Evolutionary conservation across 768 basidiomycete species (phyloP).

Genomic region (Podaxis mareebaensis): DNA sequence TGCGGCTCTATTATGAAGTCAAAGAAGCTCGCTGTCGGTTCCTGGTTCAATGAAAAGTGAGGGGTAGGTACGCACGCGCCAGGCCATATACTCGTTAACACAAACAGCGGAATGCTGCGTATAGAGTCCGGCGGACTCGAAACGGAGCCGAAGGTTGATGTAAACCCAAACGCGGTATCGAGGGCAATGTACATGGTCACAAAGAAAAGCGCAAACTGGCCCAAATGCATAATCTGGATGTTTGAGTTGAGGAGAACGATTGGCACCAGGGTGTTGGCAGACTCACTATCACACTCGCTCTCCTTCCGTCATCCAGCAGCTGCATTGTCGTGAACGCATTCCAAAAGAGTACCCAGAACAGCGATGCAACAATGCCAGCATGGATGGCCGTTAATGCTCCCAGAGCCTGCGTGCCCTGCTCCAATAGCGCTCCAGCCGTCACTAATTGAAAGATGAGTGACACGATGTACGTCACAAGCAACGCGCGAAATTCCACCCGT

Average conservation of each 20-base stretch:
- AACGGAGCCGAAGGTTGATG: constrained; percentile 49
- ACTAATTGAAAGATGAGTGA: constrained; percentile 71
- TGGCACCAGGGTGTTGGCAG: neutral
- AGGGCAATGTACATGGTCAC: constrained; percentile 77
- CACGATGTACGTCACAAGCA: constrained; percentile 58
- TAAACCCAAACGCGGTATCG: constrained; percentile 68
- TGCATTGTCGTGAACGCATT: constrained; percentile 73
- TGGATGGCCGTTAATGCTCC: constrained; percentile 71
- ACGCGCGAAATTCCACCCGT: constrained; percentile 60
- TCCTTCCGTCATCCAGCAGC: constrained; percentile 79
- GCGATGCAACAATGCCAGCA: constrained; percentile 63
- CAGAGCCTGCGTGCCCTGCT: constrained; percentile 68
- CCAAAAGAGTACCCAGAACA: constrained; percentile 70
- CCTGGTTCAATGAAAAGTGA: neutral
- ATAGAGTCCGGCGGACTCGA: constrained; percentile 54
- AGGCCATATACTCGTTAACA: constrained; percentile 74
- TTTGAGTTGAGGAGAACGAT: neutral
- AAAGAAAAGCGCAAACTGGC: constrained; percentile 56
- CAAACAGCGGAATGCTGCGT: constrained; percentile 68
- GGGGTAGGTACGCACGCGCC: constrained; percentile 51
- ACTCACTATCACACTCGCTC: constrained; percentile 56
- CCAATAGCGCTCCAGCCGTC: constrained; percentile 66
- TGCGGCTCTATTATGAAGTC: constrained; percentile 46
- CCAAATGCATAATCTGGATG: constrained; percentile 52
- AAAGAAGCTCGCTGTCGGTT: neutral